Evolutionary conservation across 805 yeast genomes (phyloP), one percentile per base, ranked within the genome.

Genomic region (Teunomyces funiuensis): DNA sequence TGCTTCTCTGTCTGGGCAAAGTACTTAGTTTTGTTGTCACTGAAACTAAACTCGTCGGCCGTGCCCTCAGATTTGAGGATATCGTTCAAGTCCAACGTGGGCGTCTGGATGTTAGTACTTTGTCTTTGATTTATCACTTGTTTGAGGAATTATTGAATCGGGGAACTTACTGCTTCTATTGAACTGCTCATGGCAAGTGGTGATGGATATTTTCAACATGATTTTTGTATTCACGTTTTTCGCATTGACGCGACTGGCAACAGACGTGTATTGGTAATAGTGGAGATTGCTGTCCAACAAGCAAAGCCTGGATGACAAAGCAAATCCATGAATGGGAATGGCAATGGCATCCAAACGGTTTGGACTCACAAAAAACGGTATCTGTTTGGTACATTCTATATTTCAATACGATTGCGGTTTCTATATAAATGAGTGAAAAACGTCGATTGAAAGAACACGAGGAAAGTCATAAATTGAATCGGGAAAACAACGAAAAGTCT

Each of bases 1-100:
- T 54, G 65, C 38, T 65, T 65, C 14, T 59, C 63, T 27, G 66
- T 50, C 4, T 57, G 53, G 7, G 64, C 59, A 44, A 70, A 69
- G 49, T 70, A 70, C 43, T 38, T 22, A 27, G 28, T 17, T 29
- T 29, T 26, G 33, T 45, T 45, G 40, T 14, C 34, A 18, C 34
- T 19, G 19, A 17, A 13, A 14, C 29, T 26, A 20, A 36, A 36
- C 14, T 27, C 26, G 15, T 28, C 26, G 4, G 29, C 37, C 14
- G 37, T 18, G n/a, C 29, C 31, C 20, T 33, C 37, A 10, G 34
- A 19, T n/a, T 20, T 17, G 33, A 39, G 31, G 31, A 39, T 17
- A n/a, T 39, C 37, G 19, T 39, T 33, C 42, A 39, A 39, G 31
- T 39, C 42, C 37, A 37, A 28, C 33, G 39, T 18, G 11, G 41